Evolutionary conservation across 257 asterid species (phyloP), one percentile per base, ranked within the genome.

Genomic region (Cynanchum wilfordii): DNA sequence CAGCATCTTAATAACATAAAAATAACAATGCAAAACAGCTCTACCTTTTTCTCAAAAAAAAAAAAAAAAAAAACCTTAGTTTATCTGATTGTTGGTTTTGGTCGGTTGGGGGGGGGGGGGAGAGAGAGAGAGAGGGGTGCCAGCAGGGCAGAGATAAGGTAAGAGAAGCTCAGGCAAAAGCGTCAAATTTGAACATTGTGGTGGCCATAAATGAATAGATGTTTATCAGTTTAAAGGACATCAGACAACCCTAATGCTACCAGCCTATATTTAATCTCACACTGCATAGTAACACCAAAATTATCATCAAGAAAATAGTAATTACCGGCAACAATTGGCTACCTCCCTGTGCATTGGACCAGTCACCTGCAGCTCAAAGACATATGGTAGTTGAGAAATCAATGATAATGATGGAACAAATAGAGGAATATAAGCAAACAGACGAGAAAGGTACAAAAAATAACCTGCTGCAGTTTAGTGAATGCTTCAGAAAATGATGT

Each of bases 341-440:
- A 92, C 99, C 84, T 95, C 99, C 83, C 96, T 88, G 82, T 92
- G 99, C 96, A 95, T 89, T 52, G 99, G 98, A 88, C 99, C 98
- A 70, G 99, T 95, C 76, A 92, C 99, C 97, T 95, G 89, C 86
- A 84, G 62, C 42, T 74, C 24, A 17, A 17, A 59, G 42, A 38
- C 27, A 69, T 33, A 55, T 57, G 42, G 74, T 63, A 52, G 74
- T 70, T 17, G 15, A 62, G 50, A 57, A 33, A 70, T 56, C 5
- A 24, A 29, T 10, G 38, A 72, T 17, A 22, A 5, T 15, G 30
- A 66, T 25, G 4, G 42, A n/a, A 7, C 29, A 59, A 38, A 57
- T 22, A 57, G 29, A 7, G 44, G 13, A 10, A 33, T 56, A 56
- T 45, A 44, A 66, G 47, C 45, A 36, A 68, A 47, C 20, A 47